Conservation (phyloP, 352 stramenopile species). For the Pythium coloratum region DNA sequence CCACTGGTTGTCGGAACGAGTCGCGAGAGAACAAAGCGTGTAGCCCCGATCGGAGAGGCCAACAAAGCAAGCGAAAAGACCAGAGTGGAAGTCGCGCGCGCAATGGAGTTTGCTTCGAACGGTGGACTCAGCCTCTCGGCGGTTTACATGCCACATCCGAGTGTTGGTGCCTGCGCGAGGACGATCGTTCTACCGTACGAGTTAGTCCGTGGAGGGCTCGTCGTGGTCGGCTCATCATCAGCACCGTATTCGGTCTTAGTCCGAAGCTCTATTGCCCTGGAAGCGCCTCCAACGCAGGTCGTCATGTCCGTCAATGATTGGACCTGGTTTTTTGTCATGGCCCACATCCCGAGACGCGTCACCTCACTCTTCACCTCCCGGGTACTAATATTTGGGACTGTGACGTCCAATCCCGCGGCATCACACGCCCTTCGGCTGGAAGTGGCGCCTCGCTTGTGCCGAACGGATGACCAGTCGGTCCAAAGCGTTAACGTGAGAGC, state of each 20-base stretch:
- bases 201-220: conserved; percentile 2
- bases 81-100: background rate
- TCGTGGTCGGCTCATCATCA: conserved; percentile 22
- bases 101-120: background rate
- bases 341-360: conserved; percentile 11
- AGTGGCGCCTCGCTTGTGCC: too few species aligned
- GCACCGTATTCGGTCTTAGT: too few species aligned
- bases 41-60: too few species aligned
- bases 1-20: conserved; percentile 19
- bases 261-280: too few species aligned
- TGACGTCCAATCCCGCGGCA: too few species aligned
- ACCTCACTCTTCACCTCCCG: too few species aligned
- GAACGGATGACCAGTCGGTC: too few species aligned
- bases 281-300: too few species aligned
- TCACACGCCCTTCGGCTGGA: too few species aligned
- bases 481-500: too few species aligned
- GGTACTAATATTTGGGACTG: too few species aligned
- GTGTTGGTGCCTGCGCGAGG: background rate
- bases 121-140: background rate
- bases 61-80: background rate
- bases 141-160: background rate
- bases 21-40: conserved; percentile 2
- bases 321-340: conserved; percentile 14
- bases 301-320: conserved; percentile 22
- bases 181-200: background rate